Conservation (phyloP, 2,329 filamentous ascomycete genomes). For the Aspergillus piperis region DNA sequence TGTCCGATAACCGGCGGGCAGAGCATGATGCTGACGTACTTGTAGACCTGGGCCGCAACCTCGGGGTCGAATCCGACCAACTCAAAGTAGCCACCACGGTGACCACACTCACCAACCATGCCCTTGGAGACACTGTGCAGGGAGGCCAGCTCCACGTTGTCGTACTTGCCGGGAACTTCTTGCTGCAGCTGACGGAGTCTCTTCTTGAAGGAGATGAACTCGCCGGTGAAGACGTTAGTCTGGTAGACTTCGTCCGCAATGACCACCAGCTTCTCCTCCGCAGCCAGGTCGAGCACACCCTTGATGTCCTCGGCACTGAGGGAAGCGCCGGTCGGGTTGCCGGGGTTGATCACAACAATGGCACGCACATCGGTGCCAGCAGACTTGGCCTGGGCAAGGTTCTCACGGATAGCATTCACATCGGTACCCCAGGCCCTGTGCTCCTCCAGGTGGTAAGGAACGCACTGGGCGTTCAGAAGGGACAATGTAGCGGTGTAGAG, state of each 20-base stretch:
- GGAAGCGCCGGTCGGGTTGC: slow-evolving; percentile 92
- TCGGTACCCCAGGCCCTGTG: slow-evolving; percentile 84
- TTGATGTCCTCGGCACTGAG: slow-evolving; percentile 77
- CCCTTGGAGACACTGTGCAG: slow-evolving; percentile 95
- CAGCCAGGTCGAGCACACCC: slow-evolving; percentile 82
- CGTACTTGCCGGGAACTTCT: slow-evolving; percentile 72
- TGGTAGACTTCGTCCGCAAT: slow-evolving; percentile 99
- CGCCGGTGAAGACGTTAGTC: slow-evolving; percentile 93
- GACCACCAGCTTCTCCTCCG: slow-evolving; percentile 80
- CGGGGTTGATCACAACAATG: slow-evolving; percentile 97
- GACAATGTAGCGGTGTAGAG: slow-evolving; percentile 93
- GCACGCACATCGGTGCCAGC: slow-evolving; percentile 85
- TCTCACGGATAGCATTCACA: slow-evolving; percentile 70
- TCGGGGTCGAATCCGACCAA: slow-evolving; percentile 82
- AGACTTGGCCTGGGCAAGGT: slow-evolving; percentile 72
- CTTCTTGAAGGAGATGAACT: slow-evolving; percentile 95
- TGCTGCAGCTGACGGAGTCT: slow-evolving; percentile 78
- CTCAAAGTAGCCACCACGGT: slow-evolving; percentile 97
- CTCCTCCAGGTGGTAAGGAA: slow-evolving; percentile 94
- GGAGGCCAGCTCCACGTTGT: slow-evolving; percentile 83
- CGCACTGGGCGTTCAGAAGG: slow-evolving; percentile 79
- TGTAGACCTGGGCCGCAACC: slow-evolving; percentile 94
- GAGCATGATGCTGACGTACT: slow-evolving; percentile 95
- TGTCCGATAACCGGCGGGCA: slow-evolving; percentile 95
- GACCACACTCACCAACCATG: slow-evolving; percentile 98